A percentile compares a stretch with the other conserved stretches of the same genome.
phyloP scores from a whole-genome alignment of 2,329 filamentous ascomycete species.

The Aspergillus costaricaensis region DNA sequence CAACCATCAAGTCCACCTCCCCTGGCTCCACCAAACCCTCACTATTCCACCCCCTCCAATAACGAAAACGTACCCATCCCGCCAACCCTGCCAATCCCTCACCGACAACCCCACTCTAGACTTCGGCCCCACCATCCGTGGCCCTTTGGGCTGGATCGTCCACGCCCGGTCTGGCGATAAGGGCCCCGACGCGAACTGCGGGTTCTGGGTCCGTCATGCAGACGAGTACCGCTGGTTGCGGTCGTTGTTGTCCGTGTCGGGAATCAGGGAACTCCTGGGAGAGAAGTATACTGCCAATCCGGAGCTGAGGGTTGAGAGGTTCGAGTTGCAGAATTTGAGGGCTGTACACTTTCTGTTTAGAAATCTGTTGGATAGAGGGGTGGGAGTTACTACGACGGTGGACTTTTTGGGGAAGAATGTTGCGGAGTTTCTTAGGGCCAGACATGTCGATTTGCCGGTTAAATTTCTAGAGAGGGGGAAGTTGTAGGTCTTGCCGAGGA shows the following conservation, averaged over 20 bases:
- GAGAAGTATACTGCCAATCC: conserved; percentile 23
- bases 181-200: conserved; percentile 48
- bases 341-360: conserved; percentile 43
- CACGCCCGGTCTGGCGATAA: conserved; percentile 49
- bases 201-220: conserved; percentile 46
- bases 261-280: conserved; percentile 26
- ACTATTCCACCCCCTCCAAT: conserved; percentile 21
- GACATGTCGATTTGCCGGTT: conserved; percentile 37
- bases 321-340: conserved; percentile 48
- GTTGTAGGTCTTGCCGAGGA: too few species aligned
- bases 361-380: conserved; percentile 39
- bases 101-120: conserved; percentile 8
- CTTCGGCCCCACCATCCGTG: conserved; percentile 27
- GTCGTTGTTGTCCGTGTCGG: conserved; percentile 24
- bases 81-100: conserved; percentile 21
- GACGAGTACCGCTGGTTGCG: conserved; percentile 50
- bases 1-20: conserved; percentile 31
- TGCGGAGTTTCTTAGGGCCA: conserved; percentile 37
- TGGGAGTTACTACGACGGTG: conserved; percentile 34
- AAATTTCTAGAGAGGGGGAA: conserved; percentile 32
- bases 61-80: conserved; percentile 19
- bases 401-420: conserved; percentile 44
- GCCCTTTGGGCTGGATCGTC: conserved; percentile 37
- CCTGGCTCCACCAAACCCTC: conserved; percentile 17
- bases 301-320: conserved; percentile 42